Base-by-base conservation (phyloP, 192 early-diverging fungal species). In the Piromyces finnis region DNA sequence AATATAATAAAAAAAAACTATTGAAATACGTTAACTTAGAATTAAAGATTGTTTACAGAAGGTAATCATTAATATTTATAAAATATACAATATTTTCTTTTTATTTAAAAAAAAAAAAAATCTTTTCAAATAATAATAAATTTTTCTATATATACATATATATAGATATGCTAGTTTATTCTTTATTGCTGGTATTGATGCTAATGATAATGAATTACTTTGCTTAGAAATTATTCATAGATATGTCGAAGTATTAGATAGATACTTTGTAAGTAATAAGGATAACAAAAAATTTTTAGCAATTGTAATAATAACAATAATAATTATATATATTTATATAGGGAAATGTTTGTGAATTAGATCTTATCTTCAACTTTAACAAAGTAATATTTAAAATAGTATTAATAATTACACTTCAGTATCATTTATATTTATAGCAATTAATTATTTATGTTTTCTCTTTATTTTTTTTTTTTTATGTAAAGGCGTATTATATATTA, bases 161-260 rank as follows among this genome's bases (percentile, higher is more conserved):
- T 17, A 14, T 81, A 94, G 94, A 91, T 99, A 99, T 85, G 98
- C 98, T 78, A 93, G 92, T 78, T 88, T 99, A 59, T 99, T 93
- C 84, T 35, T 80, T 80, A 39, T 30, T 39, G 93, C 92, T n/a
- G 98, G 96, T n/a, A 94, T 95, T 37, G 96, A 94, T 37, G 81
- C 91, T 27, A 89, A 94, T 77, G 97, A 99, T 84, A 99, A 99
- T 85, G 97, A 99, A 83, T 89, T 99, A 12, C 82, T 99, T 30
- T 92, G 92, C 26, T 87, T 99, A 28, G 97, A 99, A 83, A 90
- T 99, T 78, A 97, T 99, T 80, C 98, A 99, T 78, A 94, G 98
- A 77, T 99, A 97, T 84, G 97, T 99, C 29, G 96, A 99, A 85
- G 92, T 98, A 22, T 85, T 99, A 77, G 98, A 99, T 86, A 92